Percentiles rank a stretch among this genome's conserved stretches.
Evolutionary conservation across 108 stramenopile genomes (phyloP).

Genomic region (Aurantiochytrium sp.): DNA sequence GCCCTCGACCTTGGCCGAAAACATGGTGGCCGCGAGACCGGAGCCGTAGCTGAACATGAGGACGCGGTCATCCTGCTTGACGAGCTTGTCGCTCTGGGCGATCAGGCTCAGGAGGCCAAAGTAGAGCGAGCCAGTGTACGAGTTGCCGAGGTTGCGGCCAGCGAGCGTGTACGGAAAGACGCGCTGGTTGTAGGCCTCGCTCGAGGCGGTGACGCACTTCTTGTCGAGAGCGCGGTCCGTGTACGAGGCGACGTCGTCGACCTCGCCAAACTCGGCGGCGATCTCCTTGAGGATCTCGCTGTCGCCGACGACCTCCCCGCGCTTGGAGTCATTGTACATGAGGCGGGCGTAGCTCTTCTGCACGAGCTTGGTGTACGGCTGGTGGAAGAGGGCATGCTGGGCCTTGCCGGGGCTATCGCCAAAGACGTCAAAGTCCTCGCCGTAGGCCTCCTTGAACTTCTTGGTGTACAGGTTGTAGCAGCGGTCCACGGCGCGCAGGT

Average conservation of each 20-base stretch:
- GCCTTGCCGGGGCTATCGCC: slow-evolving; percentile 3
- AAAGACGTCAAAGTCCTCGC: slow-evolving; percentile 18
- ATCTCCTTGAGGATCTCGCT: not conserved
- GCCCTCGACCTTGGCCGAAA: not conserved
- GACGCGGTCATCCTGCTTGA: slow-evolving; percentile 40
- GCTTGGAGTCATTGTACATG: slow-evolving; percentile 75
- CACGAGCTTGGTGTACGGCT: slow-evolving; percentile 97
- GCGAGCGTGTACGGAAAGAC: slow-evolving; percentile 27
- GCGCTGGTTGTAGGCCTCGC: slow-evolving; percentile 57
- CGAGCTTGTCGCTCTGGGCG: slow-evolving; percentile 35
- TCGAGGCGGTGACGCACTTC: slow-evolving; percentile 59
- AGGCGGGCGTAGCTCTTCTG: slow-evolving; percentile 86
- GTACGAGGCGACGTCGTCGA: slow-evolving; percentile 22
- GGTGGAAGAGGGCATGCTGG: slow-evolving; percentile 90
- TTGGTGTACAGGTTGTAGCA: slow-evolving; percentile 75
- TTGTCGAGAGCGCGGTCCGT: slow-evolving; percentile 51
- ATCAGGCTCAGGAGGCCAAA: slow-evolving; percentile 77
- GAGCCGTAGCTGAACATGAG: slow-evolving; percentile 45
- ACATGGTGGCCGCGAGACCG: slow-evolving; percentile 36
- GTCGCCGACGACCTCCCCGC: slow-evolving; percentile 27
- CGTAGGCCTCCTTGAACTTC: slow-evolving; percentile 53
- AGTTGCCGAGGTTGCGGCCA: slow-evolving; percentile 78
- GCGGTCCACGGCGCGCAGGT: slow-evolving; percentile 85
- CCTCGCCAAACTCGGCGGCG: slow-evolving; percentile 36
- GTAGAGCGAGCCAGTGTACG: slow-evolving; percentile 92